A percentile compares a stretch with the other conserved stretches of the same genome.
phyloP scores from a whole-genome alignment of 257 asterid species.

The Lantana camara region DNA sequence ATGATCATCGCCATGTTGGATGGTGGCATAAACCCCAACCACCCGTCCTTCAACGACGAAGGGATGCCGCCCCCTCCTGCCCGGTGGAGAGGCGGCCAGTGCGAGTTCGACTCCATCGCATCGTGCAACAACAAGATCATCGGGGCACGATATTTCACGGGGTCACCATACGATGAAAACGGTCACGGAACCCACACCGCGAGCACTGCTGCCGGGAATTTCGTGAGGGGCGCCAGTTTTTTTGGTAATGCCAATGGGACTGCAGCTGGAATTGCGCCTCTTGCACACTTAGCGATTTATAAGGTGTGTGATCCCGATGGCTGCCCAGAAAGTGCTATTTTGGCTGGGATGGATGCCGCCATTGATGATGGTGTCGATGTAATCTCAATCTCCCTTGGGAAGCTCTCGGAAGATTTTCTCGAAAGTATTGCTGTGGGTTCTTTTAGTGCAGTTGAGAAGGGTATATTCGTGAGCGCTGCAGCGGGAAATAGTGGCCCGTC shows the following conservation, averaged over 20 bases:
- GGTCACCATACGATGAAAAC: background rate
- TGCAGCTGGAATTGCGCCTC: background rate
- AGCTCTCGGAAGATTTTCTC: background rate
- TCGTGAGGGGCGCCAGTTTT: background rate
- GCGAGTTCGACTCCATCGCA: background rate
- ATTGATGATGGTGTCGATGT: constrained; percentile 35
- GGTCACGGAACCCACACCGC: background rate
- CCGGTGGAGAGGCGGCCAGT: background rate
- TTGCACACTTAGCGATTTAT: background rate
- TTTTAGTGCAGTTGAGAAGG: background rate
- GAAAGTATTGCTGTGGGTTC: background rate
- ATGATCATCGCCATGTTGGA: background rate
- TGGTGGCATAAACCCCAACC: background rate
- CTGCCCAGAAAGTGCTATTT: constrained; percentile 15
- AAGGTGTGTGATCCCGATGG: background rate
- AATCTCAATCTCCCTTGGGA: constrained; percentile 28
- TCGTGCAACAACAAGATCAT: background rate
- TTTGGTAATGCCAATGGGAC: background rate
- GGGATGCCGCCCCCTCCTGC: background rate
- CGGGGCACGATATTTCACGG: background rate
- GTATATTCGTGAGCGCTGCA: background rate
- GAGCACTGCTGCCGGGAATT: background rate
- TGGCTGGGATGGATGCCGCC: too few species aligned
- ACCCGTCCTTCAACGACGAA: background rate
- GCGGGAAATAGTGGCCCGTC: background rate